Conservation (phyloP, 306 rosid genomes). For the Trichosanthes cucumerina region DNA sequence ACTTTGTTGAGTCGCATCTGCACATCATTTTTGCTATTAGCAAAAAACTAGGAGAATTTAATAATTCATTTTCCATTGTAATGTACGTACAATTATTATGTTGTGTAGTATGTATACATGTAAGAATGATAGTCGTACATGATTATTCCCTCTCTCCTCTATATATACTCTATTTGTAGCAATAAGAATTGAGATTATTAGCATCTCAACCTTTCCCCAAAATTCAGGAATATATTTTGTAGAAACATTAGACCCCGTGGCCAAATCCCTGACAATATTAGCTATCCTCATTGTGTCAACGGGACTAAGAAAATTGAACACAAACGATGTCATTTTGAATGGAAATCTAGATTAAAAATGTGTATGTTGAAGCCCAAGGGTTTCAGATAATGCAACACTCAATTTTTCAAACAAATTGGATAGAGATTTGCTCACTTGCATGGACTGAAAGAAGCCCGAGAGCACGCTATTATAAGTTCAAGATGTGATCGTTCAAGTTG, state of each 20-base stretch:
- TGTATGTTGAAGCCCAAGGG: not conserved
- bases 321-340: too few species aligned
- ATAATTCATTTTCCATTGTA: not conserved
- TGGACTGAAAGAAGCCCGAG: too few species aligned
- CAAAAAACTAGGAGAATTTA: not conserved
- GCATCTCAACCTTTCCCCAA: not conserved
- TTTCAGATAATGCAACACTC: not conserved
- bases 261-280: not conserved
- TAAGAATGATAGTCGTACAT: not conserved
- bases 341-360: not conserved
- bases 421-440: not conserved
- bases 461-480: too few species aligned
- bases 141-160: not conserved
- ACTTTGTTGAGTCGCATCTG: constrained; percentile 95
- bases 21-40: constrained; percentile 4
- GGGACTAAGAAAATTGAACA: not conserved
- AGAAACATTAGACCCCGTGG: not conserved
- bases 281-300: too few species aligned
- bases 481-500: too few species aligned
- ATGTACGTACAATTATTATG: not conserved
- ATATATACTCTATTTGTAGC: not conserved
- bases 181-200: not conserved
- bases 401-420: not conserved
- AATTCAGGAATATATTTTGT: too few species aligned
- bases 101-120: not conserved